These are phyloP conservation scores for Porcisia deanei DNA, from an alignment of 208 protist genomes.

Conservation along the genomic window DNA sequence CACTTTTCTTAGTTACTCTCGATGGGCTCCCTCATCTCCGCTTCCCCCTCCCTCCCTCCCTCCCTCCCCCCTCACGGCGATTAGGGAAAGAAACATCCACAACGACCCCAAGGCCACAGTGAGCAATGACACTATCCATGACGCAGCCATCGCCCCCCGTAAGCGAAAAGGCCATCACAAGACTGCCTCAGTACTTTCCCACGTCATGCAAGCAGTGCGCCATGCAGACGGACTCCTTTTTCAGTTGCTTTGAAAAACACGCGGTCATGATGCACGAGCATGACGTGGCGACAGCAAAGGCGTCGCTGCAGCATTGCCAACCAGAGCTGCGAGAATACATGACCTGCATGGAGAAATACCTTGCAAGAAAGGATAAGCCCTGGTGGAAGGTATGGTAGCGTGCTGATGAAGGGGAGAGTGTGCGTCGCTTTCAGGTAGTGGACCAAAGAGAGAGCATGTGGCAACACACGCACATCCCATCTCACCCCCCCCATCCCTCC, in stretches of 20 bases:
- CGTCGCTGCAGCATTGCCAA: constrained; percentile 65
- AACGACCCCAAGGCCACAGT: background rate
- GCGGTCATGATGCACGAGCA: constrained; percentile 61
- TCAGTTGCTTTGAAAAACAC: constrained; percentile 74
- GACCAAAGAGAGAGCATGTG: background rate
- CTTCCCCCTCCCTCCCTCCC: background rate
- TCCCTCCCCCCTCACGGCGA: background rate
- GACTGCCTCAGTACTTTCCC: constrained; percentile 73
- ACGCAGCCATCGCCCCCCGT: constrained; percentile 1
- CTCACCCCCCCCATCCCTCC: background rate
- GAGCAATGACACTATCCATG: constrained; percentile 3
- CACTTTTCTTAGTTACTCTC: background rate
- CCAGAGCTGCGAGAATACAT: constrained; percentile 66
- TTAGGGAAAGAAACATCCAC: background rate
- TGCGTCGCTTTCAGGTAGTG: background rate
- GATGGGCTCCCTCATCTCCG: background rate
- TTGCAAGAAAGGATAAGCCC: constrained; percentile 21
- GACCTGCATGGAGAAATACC: constrained; percentile 73
- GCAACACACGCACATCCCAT: background rate
- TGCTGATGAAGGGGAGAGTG: background rate
- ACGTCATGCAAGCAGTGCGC: constrained; percentile 60
- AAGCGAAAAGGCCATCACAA: constrained; percentile 29
- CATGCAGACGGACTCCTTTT: constrained; percentile 53
- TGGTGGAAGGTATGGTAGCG: constrained; percentile 57
- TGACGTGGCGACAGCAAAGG: constrained; percentile 58